Conservation (phyloP, 2,329 filamentous ascomycete species). For the Calonectria pseudoturangicola region DNA sequence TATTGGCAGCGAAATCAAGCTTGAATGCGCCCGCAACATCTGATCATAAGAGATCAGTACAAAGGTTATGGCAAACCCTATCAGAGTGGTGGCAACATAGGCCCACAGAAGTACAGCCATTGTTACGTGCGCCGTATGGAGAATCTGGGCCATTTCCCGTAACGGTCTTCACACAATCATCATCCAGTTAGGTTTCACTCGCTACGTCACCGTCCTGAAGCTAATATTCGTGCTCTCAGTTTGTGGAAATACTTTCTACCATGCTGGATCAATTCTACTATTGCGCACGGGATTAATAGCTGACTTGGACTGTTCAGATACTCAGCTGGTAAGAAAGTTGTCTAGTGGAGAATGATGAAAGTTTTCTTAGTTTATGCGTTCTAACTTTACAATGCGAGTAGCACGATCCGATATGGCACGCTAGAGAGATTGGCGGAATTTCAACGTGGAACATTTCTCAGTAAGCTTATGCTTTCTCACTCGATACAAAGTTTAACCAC, state of each 20-base stretch:
- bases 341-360: neutral
- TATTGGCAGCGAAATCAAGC: neutral
- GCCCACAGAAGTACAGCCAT: neutral
- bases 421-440: constrained; percentile 5
- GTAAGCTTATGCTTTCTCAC: too few species aligned
- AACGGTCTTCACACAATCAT: neutral
- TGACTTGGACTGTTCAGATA: neutral
- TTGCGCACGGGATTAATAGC: neutral
- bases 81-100: neutral
- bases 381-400: neutral
- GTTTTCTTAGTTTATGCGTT: rapidly evolving
- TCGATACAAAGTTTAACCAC: too few species aligned
- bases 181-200: neutral
- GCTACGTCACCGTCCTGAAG: too few species aligned
- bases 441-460: neutral
- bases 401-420: constrained; percentile 6
- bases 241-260: constrained; percentile 1
- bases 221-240: neutral
- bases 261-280: neutral
- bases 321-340: neutral
- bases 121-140: neutral
- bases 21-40: neutral
- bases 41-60: neutral
- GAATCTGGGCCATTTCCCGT: neutral
- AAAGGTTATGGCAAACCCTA: neutral